These are phyloP conservation scores for Alternaria burnsii DNA, from an alignment of 2,329 filamentous ascomycete genomes.

Conservation along the genomic window DNA sequence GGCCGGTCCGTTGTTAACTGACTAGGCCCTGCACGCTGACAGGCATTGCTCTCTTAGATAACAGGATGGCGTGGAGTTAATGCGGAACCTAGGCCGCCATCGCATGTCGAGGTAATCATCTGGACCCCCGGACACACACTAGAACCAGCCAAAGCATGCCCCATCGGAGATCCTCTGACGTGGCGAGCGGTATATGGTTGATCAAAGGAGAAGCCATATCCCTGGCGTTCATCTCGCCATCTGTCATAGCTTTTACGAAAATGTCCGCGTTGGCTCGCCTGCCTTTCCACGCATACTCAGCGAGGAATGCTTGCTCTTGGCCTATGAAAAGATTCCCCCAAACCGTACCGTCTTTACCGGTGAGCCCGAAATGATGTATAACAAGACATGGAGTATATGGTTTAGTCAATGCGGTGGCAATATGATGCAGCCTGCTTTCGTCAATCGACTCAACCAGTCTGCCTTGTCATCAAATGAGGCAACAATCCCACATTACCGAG, in stretches of 20 bases:
- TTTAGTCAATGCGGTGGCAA: slow-evolving; percentile 46
- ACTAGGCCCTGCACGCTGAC: slow-evolving; percentile 53
- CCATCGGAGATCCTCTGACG: slow-evolving; percentile 63
- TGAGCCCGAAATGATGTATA: slow-evolving; percentile 42
- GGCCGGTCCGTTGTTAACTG: slow-evolving; percentile 52
- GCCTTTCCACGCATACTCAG: slow-evolving; percentile 35
- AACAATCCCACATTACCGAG: slow-evolving; percentile 37
- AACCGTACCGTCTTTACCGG: slow-evolving; percentile 47
- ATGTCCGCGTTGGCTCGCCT: slow-evolving; percentile 39
- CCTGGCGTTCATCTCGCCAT: slow-evolving; percentile 51
- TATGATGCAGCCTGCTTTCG: slow-evolving; percentile 39
- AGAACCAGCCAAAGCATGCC: slow-evolving; percentile 57
- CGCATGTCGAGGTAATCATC: slow-evolving; percentile 56
- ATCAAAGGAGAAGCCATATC: slow-evolving; percentile 49
- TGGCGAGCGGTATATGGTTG: slow-evolving; percentile 59
- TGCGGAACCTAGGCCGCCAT: slow-evolving; percentile 54
- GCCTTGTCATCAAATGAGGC: slow-evolving; percentile 39
- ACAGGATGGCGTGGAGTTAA: slow-evolving; percentile 55
- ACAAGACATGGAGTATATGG: slow-evolving; percentile 27
- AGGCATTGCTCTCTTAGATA: slow-evolving; percentile 53
- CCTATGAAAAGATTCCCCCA: slow-evolving; percentile 44
- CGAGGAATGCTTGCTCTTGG: slow-evolving; percentile 42
- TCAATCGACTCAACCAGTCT: slow-evolving; percentile 39
- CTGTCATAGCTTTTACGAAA: slow-evolving; percentile 49
- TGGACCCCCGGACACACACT: slow-evolving; percentile 53